Percentiles rank a stretch among this genome's conserved stretches.
These are phyloP conservation scores for Eucalyptus cladocalyx DNA, from an alignment of 345 rosid genomes.

Conservation along the genomic window DNA sequence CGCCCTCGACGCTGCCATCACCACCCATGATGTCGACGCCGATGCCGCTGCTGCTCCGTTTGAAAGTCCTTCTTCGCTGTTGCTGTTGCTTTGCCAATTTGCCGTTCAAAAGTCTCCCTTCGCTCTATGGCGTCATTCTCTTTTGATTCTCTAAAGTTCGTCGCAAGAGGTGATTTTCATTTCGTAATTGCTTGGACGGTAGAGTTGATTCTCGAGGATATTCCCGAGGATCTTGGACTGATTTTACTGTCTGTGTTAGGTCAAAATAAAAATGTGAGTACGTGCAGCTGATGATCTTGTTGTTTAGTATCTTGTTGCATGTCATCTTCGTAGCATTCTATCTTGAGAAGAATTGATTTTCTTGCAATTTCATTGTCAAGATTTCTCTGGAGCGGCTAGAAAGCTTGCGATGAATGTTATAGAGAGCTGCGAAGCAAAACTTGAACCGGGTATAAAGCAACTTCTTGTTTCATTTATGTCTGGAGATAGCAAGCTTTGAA, in stretches of 20 bases:
- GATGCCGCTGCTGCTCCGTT: too few relatives aligned
- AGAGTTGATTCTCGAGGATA: conserved; percentile 30
- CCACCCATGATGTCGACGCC: too few relatives aligned
- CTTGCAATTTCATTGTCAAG: conserved; percentile 14
- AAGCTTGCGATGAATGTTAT: conserved; percentile 84
- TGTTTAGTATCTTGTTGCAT: not conserved
- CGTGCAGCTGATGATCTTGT: not conserved
- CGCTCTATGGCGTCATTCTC: too few relatives aligned
- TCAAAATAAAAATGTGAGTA: conserved; percentile 53
- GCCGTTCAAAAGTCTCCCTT: too few relatives aligned
- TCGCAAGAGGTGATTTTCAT: too few relatives aligned
- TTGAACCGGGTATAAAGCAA: conserved; percentile 84
- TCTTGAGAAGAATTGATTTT: not conserved
- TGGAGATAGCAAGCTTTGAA: conserved; percentile 48
- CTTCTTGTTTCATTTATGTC: conserved; percentile 82
- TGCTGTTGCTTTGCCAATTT: too few relatives aligned
- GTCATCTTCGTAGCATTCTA: not conserved
- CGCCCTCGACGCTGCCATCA: too few relatives aligned
- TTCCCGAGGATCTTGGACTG: conserved; percentile 60
- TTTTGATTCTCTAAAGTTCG: too few relatives aligned
- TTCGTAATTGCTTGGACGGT: too few relatives aligned
- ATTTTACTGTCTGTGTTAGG: conserved; percentile 66
- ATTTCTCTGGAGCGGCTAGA: conserved; percentile 53
- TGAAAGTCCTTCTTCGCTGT: too few relatives aligned
- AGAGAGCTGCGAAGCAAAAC: conserved; percentile 70